Base-by-base conservation (phyloP, 345 rosid genomes). In the Populus alba region DNA sequence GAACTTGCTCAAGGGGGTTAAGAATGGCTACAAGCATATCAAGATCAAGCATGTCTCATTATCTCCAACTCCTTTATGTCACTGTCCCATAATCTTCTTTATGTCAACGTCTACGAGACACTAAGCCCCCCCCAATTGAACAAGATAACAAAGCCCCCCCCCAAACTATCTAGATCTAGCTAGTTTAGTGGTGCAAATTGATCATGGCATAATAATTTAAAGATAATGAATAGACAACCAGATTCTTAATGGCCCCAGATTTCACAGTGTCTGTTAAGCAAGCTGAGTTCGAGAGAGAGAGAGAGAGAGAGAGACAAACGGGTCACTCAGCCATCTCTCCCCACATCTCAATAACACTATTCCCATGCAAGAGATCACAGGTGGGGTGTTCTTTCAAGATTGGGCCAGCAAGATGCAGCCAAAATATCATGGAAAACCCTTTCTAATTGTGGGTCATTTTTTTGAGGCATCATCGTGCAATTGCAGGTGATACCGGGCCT, bases 61-160 rank as follows among this genome's bases (percentile, higher is more conserved):
- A 70, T 80, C 82, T 76, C 75, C 62, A 76, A 73, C 83, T 74
- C 65, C 83, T 82, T 72, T 31, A 8, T 41, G 81, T 78, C 82
- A 53, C 70, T 68, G 74, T 80, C 83, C 68, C 70, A 23, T 68
- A 7, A 76, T 61, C n/a, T 70, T 12, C 73, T 73, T 83, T 41
- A 43, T 83, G 78, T 79, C 85, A 43, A 77, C 68, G 70, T 82
- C 84, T 47, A 45, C 68, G 82, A 73, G 78, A 78, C 83, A 85
- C 18, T 72, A 59, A 47, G 43, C 57, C 79, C 81, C 43, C 57
- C 79, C 81, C 77, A 43, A 8, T 6, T 15, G 27, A 16, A 7
- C 8, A n/a, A 43, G 71, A 71, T 63, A 16, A 71, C 25, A 16
- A 45, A 65, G 45, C 47, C 16, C 62, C 70, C 55, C 45, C 2